Conservation (phyloP, 176 grass and related monocot genomes). For the Oryza nivara region DNA sequence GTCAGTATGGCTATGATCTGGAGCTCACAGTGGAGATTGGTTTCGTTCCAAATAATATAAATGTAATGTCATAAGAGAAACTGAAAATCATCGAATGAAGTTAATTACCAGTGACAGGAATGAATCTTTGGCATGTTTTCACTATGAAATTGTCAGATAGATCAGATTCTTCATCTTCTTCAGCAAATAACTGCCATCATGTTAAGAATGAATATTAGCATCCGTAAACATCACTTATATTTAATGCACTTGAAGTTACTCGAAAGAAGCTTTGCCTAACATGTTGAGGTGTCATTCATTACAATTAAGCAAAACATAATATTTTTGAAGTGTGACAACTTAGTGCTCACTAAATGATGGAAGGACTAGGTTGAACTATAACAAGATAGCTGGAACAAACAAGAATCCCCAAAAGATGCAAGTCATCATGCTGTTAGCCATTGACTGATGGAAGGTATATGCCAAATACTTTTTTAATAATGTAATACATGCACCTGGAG, state of each 20-base stretch:
- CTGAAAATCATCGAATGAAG: conserved; percentile 23
- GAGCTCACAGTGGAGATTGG: conserved; percentile 1
- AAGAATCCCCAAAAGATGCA: background rate
- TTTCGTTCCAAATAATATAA: conserved; percentile 26
- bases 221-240: background rate
- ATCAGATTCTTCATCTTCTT: conserved; percentile 83
- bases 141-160: conserved; percentile 97
- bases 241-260: conserved; percentile 16
- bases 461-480: background rate
- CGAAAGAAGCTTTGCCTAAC: background rate
- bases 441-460: background rate
- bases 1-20: conserved; percentile 18
- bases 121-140: conserved; percentile 94
- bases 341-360: conserved; percentile 10
- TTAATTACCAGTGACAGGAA: conserved; percentile 82
- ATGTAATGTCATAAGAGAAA: conserved; percentile 13
- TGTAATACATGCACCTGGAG: background rate
- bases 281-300: conserved; percentile 29
- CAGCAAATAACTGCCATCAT: conserved; percentile 78
- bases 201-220: conserved; percentile 34
- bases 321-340: background rate
- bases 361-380: conserved; percentile 15
- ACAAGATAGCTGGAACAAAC: conserved; percentile 7
- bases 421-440: conserved; percentile 8
- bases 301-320: background rate